Base-by-base conservation (phyloP, 1,284 basidiomycete species). In the Cryptococcus depauperatus region DNA sequence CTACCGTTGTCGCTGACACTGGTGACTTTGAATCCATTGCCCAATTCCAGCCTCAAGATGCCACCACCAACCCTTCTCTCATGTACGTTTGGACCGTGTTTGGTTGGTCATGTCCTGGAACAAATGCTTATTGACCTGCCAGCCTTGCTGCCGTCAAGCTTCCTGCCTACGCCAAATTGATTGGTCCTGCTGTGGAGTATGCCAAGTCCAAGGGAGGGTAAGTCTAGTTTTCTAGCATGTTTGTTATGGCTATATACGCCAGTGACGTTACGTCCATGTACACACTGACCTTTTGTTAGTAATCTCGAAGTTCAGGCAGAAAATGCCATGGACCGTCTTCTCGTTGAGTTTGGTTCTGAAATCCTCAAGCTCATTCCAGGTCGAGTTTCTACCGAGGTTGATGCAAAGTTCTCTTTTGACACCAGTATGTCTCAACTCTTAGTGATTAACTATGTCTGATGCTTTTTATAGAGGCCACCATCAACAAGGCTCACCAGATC, bases 331-430 rank as follows among this genome's bases (percentile, higher is more conserved):
- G 93, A 98, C 75, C 82, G 88, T 59, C 79, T 98, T 58, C 82
- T 96, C 53, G 89, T 97, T 64, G 90, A 89, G 71, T 99, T 99
- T 73, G 93, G 93, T 60, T 84, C 82, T 72, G 90, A 87, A 76
- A 97, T 99, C 69, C 79, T 98, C 49, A 77, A 79, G 59, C 89
- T 98, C 72, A 89, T 99, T 66, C 93, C 95, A 51, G 95, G 93
- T 55, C 87, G 93, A 73, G 93, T 99, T 58, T 99, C 93, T 42
- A 98, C 93, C 56, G 93, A 99, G 74, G 92, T 99, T 58, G 93
- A 99, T 72, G 93, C 95, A 49, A 82, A 85, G 57, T 81, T 97
- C 55, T 97, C 93, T 54, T 97, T 93, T 74, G 85, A 97, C 77
- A 95, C 88, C 75, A 43, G 61, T 64, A 41, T 52, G 61, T 59